Conservation (phyloP, 345 rosid genomes). For the Eutrema heterophyllum region DNA sequence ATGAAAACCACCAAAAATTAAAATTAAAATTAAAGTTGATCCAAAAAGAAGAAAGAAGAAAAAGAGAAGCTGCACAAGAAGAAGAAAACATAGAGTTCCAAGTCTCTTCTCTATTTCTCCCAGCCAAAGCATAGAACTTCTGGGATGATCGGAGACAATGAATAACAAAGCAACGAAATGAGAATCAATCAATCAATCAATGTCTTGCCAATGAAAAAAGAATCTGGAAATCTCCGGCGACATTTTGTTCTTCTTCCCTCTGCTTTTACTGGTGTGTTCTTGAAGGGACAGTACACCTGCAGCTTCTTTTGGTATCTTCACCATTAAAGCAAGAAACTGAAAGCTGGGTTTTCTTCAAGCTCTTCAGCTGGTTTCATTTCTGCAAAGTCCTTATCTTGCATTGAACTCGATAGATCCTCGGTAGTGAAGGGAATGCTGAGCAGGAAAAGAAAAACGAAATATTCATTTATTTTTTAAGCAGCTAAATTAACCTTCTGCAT, state of each 20-base stretch:
- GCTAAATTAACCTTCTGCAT: conserved; percentile 7
- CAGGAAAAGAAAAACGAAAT: not conserved
- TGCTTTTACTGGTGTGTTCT: not conserved
- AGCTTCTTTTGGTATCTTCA: conserved; percentile 15
- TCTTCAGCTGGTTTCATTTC: conserved; percentile 84
- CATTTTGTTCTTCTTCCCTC: not conserved
- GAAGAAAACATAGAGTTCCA: conserved; percentile 6
- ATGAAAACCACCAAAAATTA: not conserved
- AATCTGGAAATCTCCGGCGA: conserved; percentile 1
- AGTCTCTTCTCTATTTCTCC: not conserved
- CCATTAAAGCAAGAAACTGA: conserved; percentile 59
- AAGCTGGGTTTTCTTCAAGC: conserved; percentile 76
- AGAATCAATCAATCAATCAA: conserved; percentile 3
- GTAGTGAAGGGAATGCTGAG: conserved; percentile 88
- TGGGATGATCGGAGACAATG: not conserved
- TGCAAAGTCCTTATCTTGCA: conserved; percentile 82
- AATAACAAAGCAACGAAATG: conserved; percentile 5
- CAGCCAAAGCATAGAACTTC: conserved; percentile 3
- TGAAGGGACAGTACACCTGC: conserved; percentile 3
- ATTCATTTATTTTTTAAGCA: not conserved
- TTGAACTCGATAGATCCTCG: conserved; percentile 70
- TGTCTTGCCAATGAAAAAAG: not conserved
- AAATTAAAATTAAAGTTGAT: not conserved
- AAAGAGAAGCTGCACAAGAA: conserved; percentile 19
- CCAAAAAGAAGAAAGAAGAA: not conserved